Conservation (phyloP, 2,329 filamentous ascomycete species). For the Setomelanomma holmii region DNA sequence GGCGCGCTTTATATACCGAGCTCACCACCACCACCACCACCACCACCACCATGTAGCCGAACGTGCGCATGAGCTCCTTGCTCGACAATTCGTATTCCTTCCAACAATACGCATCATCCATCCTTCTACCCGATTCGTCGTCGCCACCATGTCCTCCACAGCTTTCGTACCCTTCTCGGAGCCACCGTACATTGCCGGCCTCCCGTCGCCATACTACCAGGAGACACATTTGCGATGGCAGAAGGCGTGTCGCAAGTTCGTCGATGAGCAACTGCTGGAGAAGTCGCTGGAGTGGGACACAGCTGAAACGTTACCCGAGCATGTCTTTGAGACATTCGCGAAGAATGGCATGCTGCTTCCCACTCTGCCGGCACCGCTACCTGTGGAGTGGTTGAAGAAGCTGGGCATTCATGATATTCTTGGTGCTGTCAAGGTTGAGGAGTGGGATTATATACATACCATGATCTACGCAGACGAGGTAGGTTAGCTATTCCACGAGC, state of each 20-base stretch:
- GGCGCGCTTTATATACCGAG: conserved; percentile 9
- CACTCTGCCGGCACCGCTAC: conserved; percentile 71
- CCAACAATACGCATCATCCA: neutral
- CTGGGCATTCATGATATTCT: conserved; percentile 71
- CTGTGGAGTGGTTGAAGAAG: conserved; percentile 70
- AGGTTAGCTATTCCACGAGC: no score
- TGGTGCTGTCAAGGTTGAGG: conserved; percentile 71
- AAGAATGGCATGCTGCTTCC: conserved; percentile 74
- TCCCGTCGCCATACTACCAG: conserved; percentile 76
- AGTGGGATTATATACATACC: conserved; percentile 75
- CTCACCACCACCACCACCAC: conserved; percentile 9
- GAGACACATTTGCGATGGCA: conserved; percentile 71
- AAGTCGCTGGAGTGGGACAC: conserved; percentile 75
- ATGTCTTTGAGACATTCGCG: conserved; percentile 70
- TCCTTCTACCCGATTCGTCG: neutral
- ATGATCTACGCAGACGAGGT: conserved; percentile 74
- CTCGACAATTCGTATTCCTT: neutral
- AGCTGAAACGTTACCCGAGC: conserved; percentile 66
- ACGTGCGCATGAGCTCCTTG: neutral
- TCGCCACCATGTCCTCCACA: conserved; percentile 35
- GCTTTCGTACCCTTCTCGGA: conserved; percentile 71
- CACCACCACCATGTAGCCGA: conserved; percentile 6
- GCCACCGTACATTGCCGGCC: conserved; percentile 72
- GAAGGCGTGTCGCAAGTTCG: conserved; percentile 70
- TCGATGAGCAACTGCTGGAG: conserved; percentile 67